Evolutionary conservation across 2,329 filamentous ascomycete species (phyloP), one percentile per base, ranked within the genome.

Genomic region (Microcyclosporella mali): DNA sequence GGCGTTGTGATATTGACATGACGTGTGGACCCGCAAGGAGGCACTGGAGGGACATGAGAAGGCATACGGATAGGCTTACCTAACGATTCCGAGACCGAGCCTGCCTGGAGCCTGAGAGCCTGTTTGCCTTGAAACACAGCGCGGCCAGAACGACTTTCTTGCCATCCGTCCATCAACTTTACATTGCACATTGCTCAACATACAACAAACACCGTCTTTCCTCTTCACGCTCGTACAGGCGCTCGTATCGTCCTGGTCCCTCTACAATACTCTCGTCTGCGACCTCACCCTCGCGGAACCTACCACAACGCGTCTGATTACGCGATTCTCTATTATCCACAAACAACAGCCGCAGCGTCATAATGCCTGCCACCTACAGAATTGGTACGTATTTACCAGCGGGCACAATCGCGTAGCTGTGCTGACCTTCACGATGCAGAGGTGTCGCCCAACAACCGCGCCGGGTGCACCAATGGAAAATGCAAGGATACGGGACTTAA

Each of bases 401-500:
- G 15, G 33, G 25, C 41, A 43, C 36, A 27, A 11, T 17, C 32
- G 33, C 12, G 32, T 15, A n/a, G 21, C 15, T 9, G 11, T 15
- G 14, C 25, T 33, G 30, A 33, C 35, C 7, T 15, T 14, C 12
- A 16, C 25, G 32, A 18, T 30, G 17, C 50, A 94, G 88, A 94
- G 64, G 55, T 83, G 25, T 78, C 84, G n/a, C 67, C 72, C 34
- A 84, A 76, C 61, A 78, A 74, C 56, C 84, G 88, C 45, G 86
- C 89, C 40, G 78, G 70, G 38, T 97, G 89, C 70, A 75, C 81
- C 50, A 82, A 82, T 60, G 72, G 70, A 4, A 72, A 81, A 50
- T 95, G 90, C 74, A 88, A 88, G 65, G 74, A 84, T 2, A 68
- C 67, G 1, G 70, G 60, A 1, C 61, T 74, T 58, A 95, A 94